Conservation (phyloP, 1,284 basidiomycete genomes). For the Mrakiaceae sp. region DNA sequence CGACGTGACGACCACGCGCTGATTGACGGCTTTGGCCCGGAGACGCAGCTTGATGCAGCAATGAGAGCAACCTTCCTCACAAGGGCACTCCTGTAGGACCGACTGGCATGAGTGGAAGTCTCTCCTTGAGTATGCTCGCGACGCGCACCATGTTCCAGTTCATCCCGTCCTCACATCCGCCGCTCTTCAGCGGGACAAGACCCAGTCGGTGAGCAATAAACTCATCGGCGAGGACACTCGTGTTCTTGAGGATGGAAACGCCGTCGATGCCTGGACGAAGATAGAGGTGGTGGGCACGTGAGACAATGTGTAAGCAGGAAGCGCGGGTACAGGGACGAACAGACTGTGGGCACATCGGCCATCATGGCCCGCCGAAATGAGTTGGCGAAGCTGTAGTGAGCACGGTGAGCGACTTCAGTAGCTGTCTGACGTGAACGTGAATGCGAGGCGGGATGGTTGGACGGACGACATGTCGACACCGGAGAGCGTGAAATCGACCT, state of each 20-base stretch:
- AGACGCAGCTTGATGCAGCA: constrained; percentile 34
- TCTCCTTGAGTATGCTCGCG: background rate
- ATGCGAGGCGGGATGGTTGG: background rate
- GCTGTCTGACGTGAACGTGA: background rate
- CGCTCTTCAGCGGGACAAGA: constrained; percentile 80
- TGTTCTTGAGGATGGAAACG: constrained; percentile 86
- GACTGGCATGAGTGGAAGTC: background rate
- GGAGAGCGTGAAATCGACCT: constrained; percentile 6
- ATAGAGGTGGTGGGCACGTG: background rate
- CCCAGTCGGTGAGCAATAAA: constrained; percentile 94
- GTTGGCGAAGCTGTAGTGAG: constrained; percentile 59
- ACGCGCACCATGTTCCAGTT: constrained; percentile 37
- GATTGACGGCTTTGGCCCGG: constrained; percentile 26
- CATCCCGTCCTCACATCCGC: constrained; percentile 71
- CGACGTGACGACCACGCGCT: constrained; percentile 31
- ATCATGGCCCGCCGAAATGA: constrained; percentile 80
- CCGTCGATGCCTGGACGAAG: constrained; percentile 72
- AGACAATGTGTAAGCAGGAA: background rate
- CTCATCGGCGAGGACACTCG: constrained; percentile 90
- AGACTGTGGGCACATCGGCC: constrained; percentile 87
- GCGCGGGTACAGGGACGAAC: constrained; percentile 44
- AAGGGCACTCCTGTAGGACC: constrained; percentile 31
- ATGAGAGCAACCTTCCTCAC: constrained; percentile 37
- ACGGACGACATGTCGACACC: constrained; percentile 18
- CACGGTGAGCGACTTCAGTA: background rate